Evolutionary conservation across 1,284 basidiomycete genomes (phyloP).

Genomic region (Pseudozyma tsukubaensis): DNA sequence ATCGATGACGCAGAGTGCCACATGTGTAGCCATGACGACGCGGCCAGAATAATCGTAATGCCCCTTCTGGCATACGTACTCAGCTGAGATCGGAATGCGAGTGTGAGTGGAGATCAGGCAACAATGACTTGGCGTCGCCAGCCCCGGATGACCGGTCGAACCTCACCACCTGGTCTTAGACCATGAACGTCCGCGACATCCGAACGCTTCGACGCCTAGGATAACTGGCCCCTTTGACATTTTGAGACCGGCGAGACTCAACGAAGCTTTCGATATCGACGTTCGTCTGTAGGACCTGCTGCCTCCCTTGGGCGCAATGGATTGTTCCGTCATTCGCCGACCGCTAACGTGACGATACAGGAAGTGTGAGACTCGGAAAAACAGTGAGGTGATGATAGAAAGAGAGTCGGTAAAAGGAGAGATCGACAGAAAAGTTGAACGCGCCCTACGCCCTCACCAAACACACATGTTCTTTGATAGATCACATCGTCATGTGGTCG

Average conservation of each 20-base stretch:
- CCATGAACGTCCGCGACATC: neutral
- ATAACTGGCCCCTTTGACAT: neutral
- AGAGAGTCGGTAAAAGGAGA: neutral
- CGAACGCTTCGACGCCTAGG: neutral
- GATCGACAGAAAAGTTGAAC: neutral
- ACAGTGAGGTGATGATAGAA: slow-evolving; percentile 8
- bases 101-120: too few species aligned
- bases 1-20: neutral
- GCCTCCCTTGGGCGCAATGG: neutral
- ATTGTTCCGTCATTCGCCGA: neutral
- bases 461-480: neutral
- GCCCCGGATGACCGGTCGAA: too few species aligned
- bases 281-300: neutral
- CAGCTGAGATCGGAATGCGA: too few species aligned
- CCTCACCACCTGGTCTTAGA: too few species aligned
- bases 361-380: slow-evolving; percentile 3
- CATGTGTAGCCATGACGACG: neutral
- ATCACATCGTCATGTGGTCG: slow-evolving; percentile 33
- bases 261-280: too few species aligned
- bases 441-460: slow-evolving; percentile 7
- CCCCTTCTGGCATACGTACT: too few species aligned
- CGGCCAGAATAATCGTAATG: too few species aligned
- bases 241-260: neutral
- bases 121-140: too few species aligned
- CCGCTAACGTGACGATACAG: slow-evolving; percentile 1